These are phyloP conservation scores for Rhamnella rubrinervis DNA, from an alignment of 331 rosid genomes.

Conservation along the genomic window DNA sequence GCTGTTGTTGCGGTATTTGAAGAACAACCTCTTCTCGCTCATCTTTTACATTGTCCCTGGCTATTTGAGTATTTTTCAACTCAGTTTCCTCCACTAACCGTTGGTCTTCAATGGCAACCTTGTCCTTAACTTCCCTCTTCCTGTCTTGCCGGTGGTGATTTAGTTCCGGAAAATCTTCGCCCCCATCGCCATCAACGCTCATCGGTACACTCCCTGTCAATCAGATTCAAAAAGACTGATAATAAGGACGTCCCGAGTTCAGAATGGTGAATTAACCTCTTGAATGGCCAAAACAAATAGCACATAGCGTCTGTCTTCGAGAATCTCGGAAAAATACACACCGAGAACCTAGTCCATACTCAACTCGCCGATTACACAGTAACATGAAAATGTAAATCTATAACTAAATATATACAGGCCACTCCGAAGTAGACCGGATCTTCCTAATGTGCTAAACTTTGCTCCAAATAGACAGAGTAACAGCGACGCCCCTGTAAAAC, in stretches of 20 bases:
- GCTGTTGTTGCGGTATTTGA: constrained; percentile 51
- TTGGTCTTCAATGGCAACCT: constrained; percentile 32
- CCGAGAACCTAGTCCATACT: constrained; percentile 13
- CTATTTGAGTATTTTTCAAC: constrained; percentile 45
- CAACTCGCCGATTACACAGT: constrained; percentile 16
- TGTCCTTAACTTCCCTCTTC: constrained; percentile 35
- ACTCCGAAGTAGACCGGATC: background rate
- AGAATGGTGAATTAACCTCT: constrained; percentile 35
- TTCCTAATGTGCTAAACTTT: constrained; percentile 13
- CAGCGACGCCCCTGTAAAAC: constrained; percentile 28
- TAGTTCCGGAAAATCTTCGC: constrained; percentile 39
- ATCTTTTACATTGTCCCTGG: constrained; percentile 41
- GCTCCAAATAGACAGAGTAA: constrained; percentile 20
- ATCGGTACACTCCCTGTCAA: constrained; percentile 54
- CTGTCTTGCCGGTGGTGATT: constrained; percentile 34
- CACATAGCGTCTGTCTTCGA: constrained; percentile 29
- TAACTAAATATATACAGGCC: constrained; percentile 7
- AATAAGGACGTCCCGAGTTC: constrained; percentile 32
- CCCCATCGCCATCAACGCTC: constrained; percentile 47
- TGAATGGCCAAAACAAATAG: constrained; percentile 34
- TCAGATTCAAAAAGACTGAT: constrained; percentile 29
- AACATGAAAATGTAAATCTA: background rate
- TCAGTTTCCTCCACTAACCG: constrained; percentile 34
- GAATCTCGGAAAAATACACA: constrained; percentile 19
- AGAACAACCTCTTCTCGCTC: constrained; percentile 36